Evolutionary conservation across 352 stramenopile species (phyloP), one percentile per base, ranked within the genome.

Genomic region (Phytopythium mirpurense): DNA sequence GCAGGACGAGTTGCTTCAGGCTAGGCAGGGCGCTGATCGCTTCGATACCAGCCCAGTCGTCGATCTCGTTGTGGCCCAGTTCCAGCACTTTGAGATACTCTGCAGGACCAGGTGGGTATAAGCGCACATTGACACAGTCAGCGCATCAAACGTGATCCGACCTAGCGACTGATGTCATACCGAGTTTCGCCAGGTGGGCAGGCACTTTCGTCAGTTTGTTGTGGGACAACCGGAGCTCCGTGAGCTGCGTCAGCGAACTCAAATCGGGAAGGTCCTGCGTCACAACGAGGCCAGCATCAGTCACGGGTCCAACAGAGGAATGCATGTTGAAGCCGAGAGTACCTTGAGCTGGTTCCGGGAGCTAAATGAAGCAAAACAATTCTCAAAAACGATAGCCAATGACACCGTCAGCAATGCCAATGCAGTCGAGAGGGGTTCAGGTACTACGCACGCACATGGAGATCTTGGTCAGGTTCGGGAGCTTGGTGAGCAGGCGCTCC

Each of bases 61-160:
- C 80, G 37, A 94, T 91, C 46, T 77, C 54, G 37, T 94, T 94
- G 64, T 94, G 78, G 23, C 82, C 84, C 11, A 91, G 59, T 47
- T 94, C 84, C 27, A 94, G 45, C 37, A 94, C 79, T 56, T 83
- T 86, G n/a, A 94, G 53, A 40, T 87, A 85, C 21, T 71, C 83
- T 94, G 45, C 26, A 61, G 19, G 44, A 51, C n/a, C n/a, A n/a
- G n/a, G n/a, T n/a, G n/a, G n/a, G n/a, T n/a, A n/a, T n/a, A n/a
- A n/a, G n/a, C n/a, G n/a, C n/a, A n/a, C n/a, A n/a, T n/a, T n/a
- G n/a, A 57, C 23, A 46, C 2, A 41, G 36, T 49, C 26, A 35
- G 11, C 19, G 31, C 34, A 21, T 51, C 23, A 26, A 27, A 51
- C 12, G 11, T 40, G 31, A 44, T 32, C 27, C 8, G 12, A n/a